phyloP scores from a whole-genome alignment of 768 basidiomycete genomes.

The Agaricus blazei region DNA sequence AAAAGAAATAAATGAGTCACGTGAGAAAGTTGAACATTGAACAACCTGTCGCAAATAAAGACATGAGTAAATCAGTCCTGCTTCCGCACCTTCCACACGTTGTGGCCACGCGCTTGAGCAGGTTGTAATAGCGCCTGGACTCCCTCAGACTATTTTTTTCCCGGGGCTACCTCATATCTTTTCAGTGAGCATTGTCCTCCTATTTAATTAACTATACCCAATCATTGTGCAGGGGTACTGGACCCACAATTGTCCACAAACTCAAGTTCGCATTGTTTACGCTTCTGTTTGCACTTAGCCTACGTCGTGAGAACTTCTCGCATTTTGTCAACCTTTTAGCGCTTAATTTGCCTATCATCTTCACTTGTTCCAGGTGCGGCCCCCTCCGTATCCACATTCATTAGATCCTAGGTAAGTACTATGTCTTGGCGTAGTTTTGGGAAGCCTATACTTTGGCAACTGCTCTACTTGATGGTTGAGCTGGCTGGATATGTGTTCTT shows the following conservation, averaged over 20 bases:
- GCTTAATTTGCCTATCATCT: slow-evolving; percentile 7
- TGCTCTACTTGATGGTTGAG: slow-evolving; percentile 9
- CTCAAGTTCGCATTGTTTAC: slow-evolving; percentile 12
- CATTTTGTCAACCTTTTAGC: slow-evolving; percentile 11
- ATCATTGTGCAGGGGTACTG: slow-evolving; percentile 22
- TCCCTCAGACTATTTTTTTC: not conserved
- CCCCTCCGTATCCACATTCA: slow-evolving; percentile 64
- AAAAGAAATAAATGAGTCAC: slow-evolving; percentile 25
- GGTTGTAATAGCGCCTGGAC: not conserved
- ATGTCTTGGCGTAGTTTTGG: slow-evolving; percentile 4
- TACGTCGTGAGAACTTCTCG: slow-evolving; percentile 10
- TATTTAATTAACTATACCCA: slow-evolving; percentile 17
- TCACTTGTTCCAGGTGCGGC: slow-evolving; percentile 49
- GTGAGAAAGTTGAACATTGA: slow-evolving; percentile 48
- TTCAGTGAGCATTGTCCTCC: slow-evolving; percentile 16
- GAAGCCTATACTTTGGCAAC: not conserved
- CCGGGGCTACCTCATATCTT: slow-evolving; percentile 21
- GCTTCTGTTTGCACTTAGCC: slow-evolving; percentile 11
- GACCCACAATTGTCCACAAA: slow-evolving; percentile 53
- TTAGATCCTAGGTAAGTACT: slow-evolving; percentile 47
- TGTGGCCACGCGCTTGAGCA: slow-evolving; percentile 12
- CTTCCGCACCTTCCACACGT: slow-evolving; percentile 23
- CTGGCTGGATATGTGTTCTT: slow-evolving; percentile 16
- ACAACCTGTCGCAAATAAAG: slow-evolving; percentile 42
- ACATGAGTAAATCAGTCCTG: slow-evolving; percentile 22